Base-by-base conservation (phyloP, 2,329 filamentous ascomycete genomes). In the Aciculosporium take region DNA sequence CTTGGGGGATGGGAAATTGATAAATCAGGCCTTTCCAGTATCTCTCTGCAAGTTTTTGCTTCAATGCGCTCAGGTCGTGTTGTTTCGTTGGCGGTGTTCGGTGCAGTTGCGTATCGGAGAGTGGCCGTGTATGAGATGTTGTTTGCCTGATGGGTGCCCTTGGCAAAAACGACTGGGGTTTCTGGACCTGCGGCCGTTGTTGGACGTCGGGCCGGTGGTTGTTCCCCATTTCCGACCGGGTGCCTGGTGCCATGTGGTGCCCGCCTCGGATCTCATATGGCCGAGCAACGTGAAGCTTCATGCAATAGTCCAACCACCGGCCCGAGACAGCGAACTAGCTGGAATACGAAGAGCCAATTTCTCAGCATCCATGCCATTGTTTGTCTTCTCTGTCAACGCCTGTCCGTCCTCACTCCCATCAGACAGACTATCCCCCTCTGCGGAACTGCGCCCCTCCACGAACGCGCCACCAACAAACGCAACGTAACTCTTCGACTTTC, bases 191-290 rank as follows among this genome's bases (percentile, higher is more conserved):
- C 25, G 38, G 37, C 7, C n/a, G 10, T 50, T 46, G 55, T 59
- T 57, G 53, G 53, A 45, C 45, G 17, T 47, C 58, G 59, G 60
- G 51, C 59, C 59, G 56, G 51, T 40, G 45, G 43, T 61, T 61
- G 46, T 59, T 60, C 59, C 29, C 32, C 29, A 20, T 41, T 24
- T 23, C 28, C 20, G 38, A 7, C 5, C 24, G 17, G 7, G 21
- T 17, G 25, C 13, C 30, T 7, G 5, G 15, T 13, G 7, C 10
- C 10, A 29, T 12, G 10, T 13, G n/a, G n/a, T 33, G 32, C 18
- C 32, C 28, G 32, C 40, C 21, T 25, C 24, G 35, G 8, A 29
- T n/a, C n/a, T n/a, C n/a, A n/a, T n/a, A n/a, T n/a, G n/a, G n/a
- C n/a, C n/a, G n/a, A n/a, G n/a, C n/a, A n/a, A n/a, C n/a, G n/a